Percentiles rank a stretch among this genome's conserved stretches.
phyloP scores from a whole-genome alignment of 495 filamentous ascomycete species.

The Pyrenopolyporus hunteri region DNA sequence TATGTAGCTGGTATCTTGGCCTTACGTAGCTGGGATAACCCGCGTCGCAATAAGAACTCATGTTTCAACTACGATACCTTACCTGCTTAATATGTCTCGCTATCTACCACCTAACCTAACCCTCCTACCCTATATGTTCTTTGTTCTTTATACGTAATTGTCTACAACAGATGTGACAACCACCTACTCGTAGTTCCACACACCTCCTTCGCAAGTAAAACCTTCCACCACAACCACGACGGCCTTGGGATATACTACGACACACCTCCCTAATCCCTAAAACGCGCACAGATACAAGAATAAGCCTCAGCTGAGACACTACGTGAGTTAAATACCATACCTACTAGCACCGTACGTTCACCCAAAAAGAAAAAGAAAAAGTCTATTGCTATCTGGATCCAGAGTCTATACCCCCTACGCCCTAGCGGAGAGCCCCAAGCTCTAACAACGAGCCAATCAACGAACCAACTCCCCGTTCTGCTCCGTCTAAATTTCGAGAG shows the following conservation, averaged over 20 bases:
- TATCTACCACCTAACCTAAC: too few species aligned
- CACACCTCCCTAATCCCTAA: not conserved
- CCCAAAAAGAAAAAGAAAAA: too few species aligned
- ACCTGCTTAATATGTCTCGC: too few species aligned
- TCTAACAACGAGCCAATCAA: too few species aligned
- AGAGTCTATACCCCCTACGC: not conserved
- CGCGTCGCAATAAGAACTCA: conserved; percentile 18
- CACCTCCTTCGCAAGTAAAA: too few species aligned
- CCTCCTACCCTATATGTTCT: too few species aligned
- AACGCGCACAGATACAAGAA: not conserved
- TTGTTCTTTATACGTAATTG: not conserved
- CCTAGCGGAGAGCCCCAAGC: not conserved
- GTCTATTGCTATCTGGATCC: conserved; percentile 26
- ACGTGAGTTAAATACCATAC: too few species aligned
- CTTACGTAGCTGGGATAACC: conserved; percentile 13
- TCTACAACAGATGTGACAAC: too few species aligned
- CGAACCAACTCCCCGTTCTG: not conserved
- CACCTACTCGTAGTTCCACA: too few species aligned
- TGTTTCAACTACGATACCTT: conserved; percentile 5
- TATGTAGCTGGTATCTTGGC: conserved; percentile 18
- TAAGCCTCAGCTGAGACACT: not conserved
- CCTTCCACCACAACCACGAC: too few species aligned
- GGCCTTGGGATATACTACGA: not conserved
- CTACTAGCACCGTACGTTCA: too few species aligned
- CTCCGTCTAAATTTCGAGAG: not conserved